Evolutionary conservation across 2,329 filamentous ascomycete genomes (phyloP), one percentile per base, ranked within the genome.

Genomic region (Dryadomyces quercivorus): DNA sequence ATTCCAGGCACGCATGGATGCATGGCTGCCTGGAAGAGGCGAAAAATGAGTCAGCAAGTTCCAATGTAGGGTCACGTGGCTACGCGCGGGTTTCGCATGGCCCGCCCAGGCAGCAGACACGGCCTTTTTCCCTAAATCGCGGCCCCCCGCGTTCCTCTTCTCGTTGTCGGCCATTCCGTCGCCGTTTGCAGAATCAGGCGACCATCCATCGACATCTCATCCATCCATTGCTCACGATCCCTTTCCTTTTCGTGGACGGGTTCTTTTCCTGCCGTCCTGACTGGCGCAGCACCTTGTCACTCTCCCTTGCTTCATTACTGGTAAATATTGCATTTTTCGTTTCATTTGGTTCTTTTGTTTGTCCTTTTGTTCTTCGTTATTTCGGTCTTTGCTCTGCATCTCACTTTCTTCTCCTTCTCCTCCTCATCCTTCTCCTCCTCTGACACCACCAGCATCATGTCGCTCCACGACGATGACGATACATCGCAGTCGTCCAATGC

Each of bases 81-180:
- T 31, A 52, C 56, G 56, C 43, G 56, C 16, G 18, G 43, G 15
- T 57, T 56, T 57, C 56, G 56, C 54, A 40, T 44, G 7, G 18
- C n/a, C 12, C 18, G 18, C 15, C 49, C 36, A 40, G 36, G 36
- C 36, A 40, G 36, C 36, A 40, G 15, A 40, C 36, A 40, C 36
- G 36, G 15, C 15, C 12, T 40, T 40, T 40, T 40, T 40, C 36
- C 36, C 36, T 40, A 31, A 31, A 31, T 31, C 26, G 26, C 26
- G 26, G 26, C 26, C 26, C 26, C 26, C 26, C 36, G 36, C 36
- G 10, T 40, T 40, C 12, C 36, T 8, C 9, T 40, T 15, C 15
- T 40, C 12, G 9, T 40, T 16, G 5, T 13, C 12, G 36, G 36
- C 12, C 10, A 40, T 16, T 8, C 26, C 26, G 26, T 31, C 26